These are phyloP conservation scores for Prunus fruticosa DNA, from an alignment of 306 rosid genomes.

Conservation along the genomic window DNA sequence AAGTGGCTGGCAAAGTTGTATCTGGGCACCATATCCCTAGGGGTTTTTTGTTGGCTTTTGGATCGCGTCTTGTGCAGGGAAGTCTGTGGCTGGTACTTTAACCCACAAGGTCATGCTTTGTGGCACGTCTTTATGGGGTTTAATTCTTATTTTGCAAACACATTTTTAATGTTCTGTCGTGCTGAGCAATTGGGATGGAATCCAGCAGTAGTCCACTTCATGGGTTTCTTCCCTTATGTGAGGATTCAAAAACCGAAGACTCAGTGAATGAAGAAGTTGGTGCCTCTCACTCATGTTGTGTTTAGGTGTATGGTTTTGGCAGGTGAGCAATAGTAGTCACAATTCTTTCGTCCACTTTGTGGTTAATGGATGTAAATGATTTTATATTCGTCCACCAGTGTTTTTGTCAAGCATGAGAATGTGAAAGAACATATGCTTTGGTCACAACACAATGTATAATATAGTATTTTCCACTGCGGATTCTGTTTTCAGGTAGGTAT, in stretches of 20 bases:
- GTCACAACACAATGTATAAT: neutral
- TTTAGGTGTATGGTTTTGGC: slow-evolving; percentile 9
- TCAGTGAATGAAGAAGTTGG: slow-evolving; percentile 38
- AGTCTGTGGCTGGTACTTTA: slow-evolving; percentile 51
- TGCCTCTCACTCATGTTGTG: neutral
- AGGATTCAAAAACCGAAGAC: slow-evolving; percentile 67
- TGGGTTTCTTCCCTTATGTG: slow-evolving; percentile 74
- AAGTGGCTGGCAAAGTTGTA: slow-evolving; percentile 71
- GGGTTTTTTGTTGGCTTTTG: slow-evolving; percentile 52
- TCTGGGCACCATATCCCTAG: slow-evolving; percentile 48
- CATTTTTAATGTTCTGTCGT: slow-evolving; percentile 87
- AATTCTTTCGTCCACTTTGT: slow-evolving; percentile 16
- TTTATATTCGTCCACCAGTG: neutral
- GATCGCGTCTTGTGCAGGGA: slow-evolving; percentile 67
- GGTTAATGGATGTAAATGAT: slow-evolving; percentile 8
- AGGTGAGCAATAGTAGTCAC: slow-evolving; percentile 5
- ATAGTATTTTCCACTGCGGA: neutral
- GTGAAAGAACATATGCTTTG: neutral
- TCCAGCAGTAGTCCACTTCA: slow-evolving; percentile 49
- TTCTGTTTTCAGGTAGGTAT: neutral
- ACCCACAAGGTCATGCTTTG: slow-evolving; percentile 84
- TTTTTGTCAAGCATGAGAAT: neutral
- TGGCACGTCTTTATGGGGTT: slow-evolving; percentile 84
- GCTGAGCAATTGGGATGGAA: slow-evolving; percentile 74
- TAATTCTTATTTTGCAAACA: slow-evolving; percentile 71